Percentiles rank a stretch among this genome's conserved stretches.
phyloP scores from a whole-genome alignment of 306 rosid genomes.

The Gastrolobium villosum region DNA sequence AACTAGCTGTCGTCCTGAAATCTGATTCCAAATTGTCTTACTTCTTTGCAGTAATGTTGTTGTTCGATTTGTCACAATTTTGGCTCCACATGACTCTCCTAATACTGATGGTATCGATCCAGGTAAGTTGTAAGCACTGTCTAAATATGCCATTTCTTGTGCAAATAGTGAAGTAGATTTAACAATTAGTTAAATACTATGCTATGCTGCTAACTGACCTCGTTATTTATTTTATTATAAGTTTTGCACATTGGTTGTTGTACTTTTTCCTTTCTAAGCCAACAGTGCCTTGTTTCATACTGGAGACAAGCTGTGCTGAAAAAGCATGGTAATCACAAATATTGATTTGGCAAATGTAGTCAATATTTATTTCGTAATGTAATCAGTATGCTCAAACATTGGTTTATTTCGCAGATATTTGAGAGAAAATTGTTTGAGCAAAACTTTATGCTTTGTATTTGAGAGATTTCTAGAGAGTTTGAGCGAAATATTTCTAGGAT shows the following conservation, averaged over 20 bases:
- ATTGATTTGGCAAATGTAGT: background rate
- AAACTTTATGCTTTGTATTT: no score
- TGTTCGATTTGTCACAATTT: slow-evolving; percentile 72
- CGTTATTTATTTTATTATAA: background rate
- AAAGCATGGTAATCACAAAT: background rate
- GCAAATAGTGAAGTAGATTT: background rate
- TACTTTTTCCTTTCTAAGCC: background rate
- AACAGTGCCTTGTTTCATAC: background rate
- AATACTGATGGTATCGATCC: slow-evolving; percentile 95
- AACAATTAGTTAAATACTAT: background rate
- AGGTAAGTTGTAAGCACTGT: slow-evolving; percentile 51
- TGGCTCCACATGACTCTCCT: slow-evolving; percentile 90
- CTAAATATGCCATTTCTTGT: background rate
- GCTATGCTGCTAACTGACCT: background rate
- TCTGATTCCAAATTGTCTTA: slow-evolving; percentile 30
- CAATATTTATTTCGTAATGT: no score
- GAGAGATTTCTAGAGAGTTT: no score
- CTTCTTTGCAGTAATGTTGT: slow-evolving; percentile 75
- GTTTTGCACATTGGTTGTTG: slow-evolving; percentile 8
- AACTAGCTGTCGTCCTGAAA: background rate
- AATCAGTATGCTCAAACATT: no score
- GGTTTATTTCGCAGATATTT: no score
- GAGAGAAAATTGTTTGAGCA: no score
- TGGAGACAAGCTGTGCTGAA: background rate
- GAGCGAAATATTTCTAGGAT: no score